Evolutionary conservation across 768 basidiomycete species (phyloP).

Genomic region (Mycena crocata): DNA sequence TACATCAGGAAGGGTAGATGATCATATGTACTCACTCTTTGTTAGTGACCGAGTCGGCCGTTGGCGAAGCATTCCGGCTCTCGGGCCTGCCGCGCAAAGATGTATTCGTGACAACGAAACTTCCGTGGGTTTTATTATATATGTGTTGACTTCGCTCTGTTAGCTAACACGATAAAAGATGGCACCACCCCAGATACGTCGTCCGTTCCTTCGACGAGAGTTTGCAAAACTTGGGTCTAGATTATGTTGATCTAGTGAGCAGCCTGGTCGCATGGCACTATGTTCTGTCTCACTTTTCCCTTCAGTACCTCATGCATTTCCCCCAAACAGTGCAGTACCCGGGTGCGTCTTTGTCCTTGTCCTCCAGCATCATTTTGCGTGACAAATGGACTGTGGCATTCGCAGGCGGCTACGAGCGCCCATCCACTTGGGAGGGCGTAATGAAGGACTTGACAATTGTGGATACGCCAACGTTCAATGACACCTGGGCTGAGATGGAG

Average conservation of each 20-base stretch:
- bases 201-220: conserved; percentile 55
- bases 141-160: neutral
- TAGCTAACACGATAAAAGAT: conserved; percentile 41
- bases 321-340: conserved; percentile 53
- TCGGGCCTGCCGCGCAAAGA: conserved; percentile 62
- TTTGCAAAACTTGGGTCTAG: conserved; percentile 52
- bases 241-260: conserved; percentile 61
- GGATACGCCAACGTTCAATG: conserved; percentile 49
- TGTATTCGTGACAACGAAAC: conserved; percentile 63
- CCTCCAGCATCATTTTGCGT: neutral
- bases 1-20: neutral
- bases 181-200: conserved; percentile 53
- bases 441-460: conserved; percentile 35
- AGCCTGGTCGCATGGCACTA: neutral
- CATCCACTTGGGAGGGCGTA: conserved; percentile 50
- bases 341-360: conserved; percentile 32
- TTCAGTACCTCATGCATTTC: conserved; percentile 65
- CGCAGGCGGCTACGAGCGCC: conserved; percentile 32
- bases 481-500: conserved; percentile 65
- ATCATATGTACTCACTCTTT: neutral
- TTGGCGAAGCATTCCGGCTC: conserved; percentile 57
- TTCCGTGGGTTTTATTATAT: conserved; percentile 45
- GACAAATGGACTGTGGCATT: neutral
- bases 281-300: neutral
- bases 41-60: conserved; percentile 52